Conservation (phyloP, 108 stramenopile species). For the Seminavis robusta region DNA sequence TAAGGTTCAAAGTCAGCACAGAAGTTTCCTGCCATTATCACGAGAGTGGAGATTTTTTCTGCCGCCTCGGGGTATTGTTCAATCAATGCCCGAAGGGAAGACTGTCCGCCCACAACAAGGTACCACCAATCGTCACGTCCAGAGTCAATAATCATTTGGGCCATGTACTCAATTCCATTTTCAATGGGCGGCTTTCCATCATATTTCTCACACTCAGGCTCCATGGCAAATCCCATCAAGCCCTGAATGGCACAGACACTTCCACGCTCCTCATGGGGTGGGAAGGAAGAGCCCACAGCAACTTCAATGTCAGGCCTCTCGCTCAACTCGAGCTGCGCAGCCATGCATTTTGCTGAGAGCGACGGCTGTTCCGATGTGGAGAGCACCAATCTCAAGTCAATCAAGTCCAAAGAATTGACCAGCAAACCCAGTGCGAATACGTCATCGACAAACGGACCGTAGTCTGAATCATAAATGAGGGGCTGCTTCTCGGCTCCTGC, state of each 20-base stretch:
- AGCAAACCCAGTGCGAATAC: constrained; percentile 29
- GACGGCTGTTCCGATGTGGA: constrained; percentile 17
- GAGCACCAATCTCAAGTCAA: constrained; percentile 17
- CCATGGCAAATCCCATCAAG: constrained; percentile 17
- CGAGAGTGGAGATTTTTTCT: constrained; percentile 12
- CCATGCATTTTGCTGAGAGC: constrained; percentile 14
- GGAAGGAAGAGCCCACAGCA: constrained; percentile 11
- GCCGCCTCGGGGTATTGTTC: constrained; percentile 15
- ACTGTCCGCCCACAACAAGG: constrained; percentile 20
- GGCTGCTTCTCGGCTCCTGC: neutral
- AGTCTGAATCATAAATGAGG: constrained; percentile 23
- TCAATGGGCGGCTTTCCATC: neutral
- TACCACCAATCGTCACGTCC: constrained; percentile 32
- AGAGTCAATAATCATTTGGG: constrained; percentile 22
- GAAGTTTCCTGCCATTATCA: constrained; percentile 33
- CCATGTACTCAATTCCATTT: constrained; percentile 15
- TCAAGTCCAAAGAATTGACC: constrained; percentile 18
- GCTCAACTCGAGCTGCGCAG: constrained; percentile 1
- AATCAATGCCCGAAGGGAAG: constrained; percentile 10
- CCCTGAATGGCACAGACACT: constrained; percentile 21
- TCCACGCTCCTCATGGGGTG: constrained; percentile 11
- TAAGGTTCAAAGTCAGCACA: constrained; percentile 28
- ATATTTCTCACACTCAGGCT: constrained; percentile 4
- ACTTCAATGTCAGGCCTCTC: constrained; percentile 7
- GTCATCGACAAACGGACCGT: constrained; percentile 35